phyloP scores from a whole-genome alignment of 2,329 filamentous ascomycete species.

The Penicillium thymicola region DNA sequence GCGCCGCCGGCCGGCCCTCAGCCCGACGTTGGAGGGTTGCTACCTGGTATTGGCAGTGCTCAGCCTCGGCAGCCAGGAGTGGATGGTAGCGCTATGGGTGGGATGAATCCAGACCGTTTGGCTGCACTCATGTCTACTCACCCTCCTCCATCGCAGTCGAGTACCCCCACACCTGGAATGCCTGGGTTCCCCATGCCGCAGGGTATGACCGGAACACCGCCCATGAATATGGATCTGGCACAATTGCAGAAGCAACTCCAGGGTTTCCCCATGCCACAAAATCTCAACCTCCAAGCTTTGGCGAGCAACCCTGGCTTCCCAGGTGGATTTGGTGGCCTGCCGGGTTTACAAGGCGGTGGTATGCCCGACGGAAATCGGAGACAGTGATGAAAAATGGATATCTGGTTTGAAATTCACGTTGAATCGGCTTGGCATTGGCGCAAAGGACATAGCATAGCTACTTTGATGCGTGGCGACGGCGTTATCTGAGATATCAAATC shows the following conservation, averaged over 20 bases:
- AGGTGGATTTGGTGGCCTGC: slow-evolving; percentile 32
- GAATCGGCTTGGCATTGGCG: slow-evolving; percentile 17
- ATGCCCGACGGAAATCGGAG: slow-evolving; percentile 54
- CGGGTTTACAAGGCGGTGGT: slow-evolving; percentile 36
- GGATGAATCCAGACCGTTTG: slow-evolving; percentile 46
- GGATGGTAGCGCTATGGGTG: slow-evolving; percentile 40
- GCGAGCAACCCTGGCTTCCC: slow-evolving; percentile 34
- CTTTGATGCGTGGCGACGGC: slow-evolving; percentile 12
- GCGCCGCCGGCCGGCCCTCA: slow-evolving; percentile 46
- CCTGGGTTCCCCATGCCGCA: slow-evolving; percentile 41
- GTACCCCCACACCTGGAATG: slow-evolving; percentile 33
- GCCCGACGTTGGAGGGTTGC: slow-evolving; percentile 44
- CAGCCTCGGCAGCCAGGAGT: slow-evolving; percentile 36
- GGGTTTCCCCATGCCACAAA: slow-evolving; percentile 35
- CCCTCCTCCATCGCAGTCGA: slow-evolving; percentile 28
- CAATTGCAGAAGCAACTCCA: slow-evolving; percentile 41
- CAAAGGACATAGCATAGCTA: slow-evolving; percentile 18
- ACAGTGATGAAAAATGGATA: slow-evolving; percentile 31
- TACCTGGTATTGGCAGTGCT: slow-evolving; percentile 50
- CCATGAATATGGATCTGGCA: slow-evolving; percentile 38
- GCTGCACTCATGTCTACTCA: slow-evolving; percentile 49
- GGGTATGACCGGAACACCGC: slow-evolving; percentile 49
- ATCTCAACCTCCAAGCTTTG: slow-evolving; percentile 39
- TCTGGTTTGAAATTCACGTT: slow-evolving; percentile 5
- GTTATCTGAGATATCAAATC: slow-evolving; percentile 14